A percentile compares a stretch with the other conserved stretches of the same genome.
These are phyloP conservation scores for Brasenia schreberi DNA, from an alignment of 164 flowering plant genomes.

Conservation along the genomic window DNA sequence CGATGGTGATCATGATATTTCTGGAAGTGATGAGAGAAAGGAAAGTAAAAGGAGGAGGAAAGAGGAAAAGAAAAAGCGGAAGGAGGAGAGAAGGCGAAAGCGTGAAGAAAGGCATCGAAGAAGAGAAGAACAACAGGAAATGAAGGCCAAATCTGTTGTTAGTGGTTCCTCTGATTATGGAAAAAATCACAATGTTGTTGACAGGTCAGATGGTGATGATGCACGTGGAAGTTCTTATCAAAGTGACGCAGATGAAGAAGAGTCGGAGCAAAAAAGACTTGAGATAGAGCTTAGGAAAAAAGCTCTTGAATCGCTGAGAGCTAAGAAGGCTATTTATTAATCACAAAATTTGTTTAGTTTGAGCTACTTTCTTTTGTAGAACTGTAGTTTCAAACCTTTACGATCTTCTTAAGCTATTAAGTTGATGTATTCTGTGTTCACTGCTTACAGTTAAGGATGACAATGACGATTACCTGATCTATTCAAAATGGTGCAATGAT, in stretches of 20 bases:
- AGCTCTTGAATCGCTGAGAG: conserved; percentile 83
- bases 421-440: conserved; percentile 65
- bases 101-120: conserved; percentile 26
- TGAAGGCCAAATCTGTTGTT: conserved; percentile 14
- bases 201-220: conserved; percentile 36
- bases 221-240: conserved; percentile 16
- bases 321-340: conserved; percentile 53
- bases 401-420: conserved; percentile 11
- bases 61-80: conserved; percentile 23
- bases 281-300: conserved; percentile 89
- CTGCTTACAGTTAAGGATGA: conserved; percentile 82
- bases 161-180: conserved; percentile 21
- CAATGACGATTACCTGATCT: conserved; percentile 76
- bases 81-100: conserved; percentile 22
- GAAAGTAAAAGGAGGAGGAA: conserved; percentile 22
- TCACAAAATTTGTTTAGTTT: conserved; percentile 19
- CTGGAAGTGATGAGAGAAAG: conserved; percentile 18
- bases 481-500: conserved; percentile 47
- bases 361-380: conserved; percentile 6
- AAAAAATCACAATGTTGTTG: conserved; percentile 17
- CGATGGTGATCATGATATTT: conserved; percentile 14
- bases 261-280: conserved; percentile 51
- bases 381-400: conserved; percentile 7
- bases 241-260: conserved; percentile 33
- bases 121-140: conserved; percentile 23